Conservation (phyloP, 345 rosid genomes). For the Salix purpurea region DNA sequence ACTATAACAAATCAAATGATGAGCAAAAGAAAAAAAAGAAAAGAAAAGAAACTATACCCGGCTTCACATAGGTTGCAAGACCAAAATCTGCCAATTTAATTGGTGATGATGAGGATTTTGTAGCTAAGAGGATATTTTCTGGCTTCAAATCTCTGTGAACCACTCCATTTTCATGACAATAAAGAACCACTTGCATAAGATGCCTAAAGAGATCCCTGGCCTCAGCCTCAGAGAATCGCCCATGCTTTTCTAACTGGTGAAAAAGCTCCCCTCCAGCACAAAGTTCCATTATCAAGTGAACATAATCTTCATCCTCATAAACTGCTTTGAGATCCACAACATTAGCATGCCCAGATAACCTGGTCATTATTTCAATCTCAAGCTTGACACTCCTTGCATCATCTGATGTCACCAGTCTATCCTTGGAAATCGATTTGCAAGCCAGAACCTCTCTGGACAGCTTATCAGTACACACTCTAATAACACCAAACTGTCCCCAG, state of each 20-base stretch:
- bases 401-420: constrained; percentile 50
- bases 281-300: constrained; percentile 71
- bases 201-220: constrained; percentile 55
- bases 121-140: constrained; percentile 61
- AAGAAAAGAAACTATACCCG: constrained; percentile 33
- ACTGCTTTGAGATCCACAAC: constrained; percentile 69
- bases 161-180: constrained; percentile 63
- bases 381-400: constrained; percentile 56
- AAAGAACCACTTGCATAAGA: constrained; percentile 55
- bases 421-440: constrained; percentile 61
- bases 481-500: constrained; percentile 73
- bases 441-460: constrained; percentile 54
- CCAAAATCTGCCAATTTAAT: constrained; percentile 73
- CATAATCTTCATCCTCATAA: constrained; percentile 56
- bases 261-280: constrained; percentile 76
- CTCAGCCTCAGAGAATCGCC: constrained; percentile 49
- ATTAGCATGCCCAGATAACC: constrained; percentile 66
- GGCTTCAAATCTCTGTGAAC: constrained; percentile 72
- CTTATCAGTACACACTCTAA: constrained; percentile 57
- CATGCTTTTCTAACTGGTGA: constrained; percentile 51
- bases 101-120: constrained; percentile 49
- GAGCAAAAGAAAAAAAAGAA: not conserved
- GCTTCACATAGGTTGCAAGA: constrained; percentile 57
- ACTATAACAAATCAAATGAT: not conserved
- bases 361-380: constrained; percentile 67